Conservation (phyloP, 140 eudicot genomes). For the Stevia rebaudiana region DNA sequence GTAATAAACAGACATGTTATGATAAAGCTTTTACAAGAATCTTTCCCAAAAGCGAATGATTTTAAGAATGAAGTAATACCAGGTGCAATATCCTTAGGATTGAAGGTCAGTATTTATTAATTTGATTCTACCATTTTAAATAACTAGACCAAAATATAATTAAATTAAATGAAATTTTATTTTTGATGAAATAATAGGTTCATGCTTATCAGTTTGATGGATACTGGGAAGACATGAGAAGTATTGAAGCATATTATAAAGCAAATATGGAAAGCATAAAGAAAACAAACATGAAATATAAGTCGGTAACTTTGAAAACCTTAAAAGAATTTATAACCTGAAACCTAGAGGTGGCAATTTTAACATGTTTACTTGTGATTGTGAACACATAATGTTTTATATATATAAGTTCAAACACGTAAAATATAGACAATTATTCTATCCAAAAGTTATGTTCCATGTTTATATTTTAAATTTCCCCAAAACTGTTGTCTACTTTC, state of each 20-base stretch:
- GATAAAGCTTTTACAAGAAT: slow-evolving; percentile 54
- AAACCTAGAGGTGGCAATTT: slow-evolving; percentile 16
- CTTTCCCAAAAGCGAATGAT: slow-evolving; percentile 65
- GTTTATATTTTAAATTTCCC: neutral
- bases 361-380: neutral
- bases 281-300: slow-evolving; percentile 53
- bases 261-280: slow-evolving; percentile 80
- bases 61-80: slow-evolving; percentile 69
- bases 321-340: slow-evolving; percentile 10
- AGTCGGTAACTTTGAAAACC: slow-evolving; percentile 42
- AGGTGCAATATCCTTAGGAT: slow-evolving; percentile 76
- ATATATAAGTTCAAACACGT: no score
- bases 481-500: neutral
- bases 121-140: neutral
- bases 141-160: neutral
- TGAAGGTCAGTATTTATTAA: slow-evolving; percentile 54
- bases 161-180: neutral
- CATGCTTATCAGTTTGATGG: slow-evolving; percentile 66
- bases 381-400: no score
- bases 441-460: neutral
- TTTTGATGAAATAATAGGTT: slow-evolving; percentile 40
- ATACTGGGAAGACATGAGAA: slow-evolving; percentile 88
- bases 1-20: slow-evolving; percentile 63
- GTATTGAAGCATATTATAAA: slow-evolving; percentile 67
- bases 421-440: neutral